Evolutionary conservation across 164 flowering plant genomes (phyloP), one percentile per base, ranked within the genome.

Genomic region (Platanus orientalis): DNA sequence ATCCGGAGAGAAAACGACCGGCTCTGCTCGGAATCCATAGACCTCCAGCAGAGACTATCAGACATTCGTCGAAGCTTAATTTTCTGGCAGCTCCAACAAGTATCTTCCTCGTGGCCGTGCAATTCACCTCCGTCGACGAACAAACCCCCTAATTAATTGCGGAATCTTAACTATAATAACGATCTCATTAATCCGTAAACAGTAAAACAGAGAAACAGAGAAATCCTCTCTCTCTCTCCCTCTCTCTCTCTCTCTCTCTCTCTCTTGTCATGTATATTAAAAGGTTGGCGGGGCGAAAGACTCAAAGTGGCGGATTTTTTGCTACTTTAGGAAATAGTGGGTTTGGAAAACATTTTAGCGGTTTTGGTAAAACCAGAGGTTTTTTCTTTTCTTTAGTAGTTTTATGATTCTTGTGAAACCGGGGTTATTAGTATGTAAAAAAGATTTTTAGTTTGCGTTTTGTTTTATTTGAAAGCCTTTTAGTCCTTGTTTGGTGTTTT

Each of bases 1-100:
- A 65, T 80, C 21, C 62, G 71, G 51, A 69, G 53, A 10, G 87
- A 88, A 0, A 88, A 87, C 72, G 76, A 75, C n/a, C 72, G 71
- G 70, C 84, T 90, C 52, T 72, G 56, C 23, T 69, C 78, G 1
- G 91, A 90, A 40, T 65, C 72, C 13, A 59, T 19, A 20, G n/a
- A 61, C 39, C 84, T 86, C 57, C 79, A 72, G 6, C 79, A 69
- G 7, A 80, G 73, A 47, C 65, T 88, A 47, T 71, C 78, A 57
- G 79, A 80, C 32, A 70, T 86, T 34, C 76, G 71, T 28, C 79
- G 77, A 65, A 58, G 75, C 17, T 60, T 85, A 69, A n/a, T 68
- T 26, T 58, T 72, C 44, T 75, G 77, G 67, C 79, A 78, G 58
- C 78, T 81, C 20, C 84, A 78, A 26, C 85, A 74, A 7, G 61